Evolutionary conservation across 23 red algal genomes (phyloP), one percentile per base, ranked within the genome.

Genomic region (Chondrus crispus): DNA sequence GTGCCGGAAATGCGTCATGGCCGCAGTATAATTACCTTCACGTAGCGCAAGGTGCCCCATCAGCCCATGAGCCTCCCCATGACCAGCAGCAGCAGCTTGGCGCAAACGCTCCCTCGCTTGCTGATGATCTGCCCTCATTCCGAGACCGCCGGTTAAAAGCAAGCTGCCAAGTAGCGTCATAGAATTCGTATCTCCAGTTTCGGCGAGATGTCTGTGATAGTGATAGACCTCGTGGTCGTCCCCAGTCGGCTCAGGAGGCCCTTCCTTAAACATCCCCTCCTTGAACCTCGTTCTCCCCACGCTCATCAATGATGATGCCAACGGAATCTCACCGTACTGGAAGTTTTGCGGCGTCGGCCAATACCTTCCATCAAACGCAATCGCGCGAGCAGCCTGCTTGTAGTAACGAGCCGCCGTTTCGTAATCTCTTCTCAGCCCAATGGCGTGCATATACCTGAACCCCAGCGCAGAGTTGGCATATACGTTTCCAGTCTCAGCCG

Each of bases 161-260:
- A 96, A 73, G 18, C 70, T 85, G 58, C 82, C 95, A 37, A 96
- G 24, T 33, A 74, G 62, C 18, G 89, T 84, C 39, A 83, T 79
- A 16, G 78, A 66, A 9, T 30, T 48, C 14, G 26, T 62, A 30
- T 96, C 82, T 3, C 90, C 88, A 54, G 78, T 55, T 24, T 80
- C 88, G 49, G 88, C 80, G 35, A 81, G 62, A 85, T 96, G 95
- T 33, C 62, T 82, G 48, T 92, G 82, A 62, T 87, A 96, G 33
- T 89, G 80, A 54, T 92, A 81, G 16, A 96, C 50, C 24, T 96
- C 94, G 18, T 48, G 47, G 2, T 94, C 91, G 50, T 84, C 46
- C 26, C 70, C 72, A 46, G 19, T 33, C 41, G 66, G 16, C 1
- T 20, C 71, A 10, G 12, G 29, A 76, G 38, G 38, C 4, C 52